Conservation (phyloP, 1,284 basidiomycete genomes). For the Pascua sp. region DNA sequence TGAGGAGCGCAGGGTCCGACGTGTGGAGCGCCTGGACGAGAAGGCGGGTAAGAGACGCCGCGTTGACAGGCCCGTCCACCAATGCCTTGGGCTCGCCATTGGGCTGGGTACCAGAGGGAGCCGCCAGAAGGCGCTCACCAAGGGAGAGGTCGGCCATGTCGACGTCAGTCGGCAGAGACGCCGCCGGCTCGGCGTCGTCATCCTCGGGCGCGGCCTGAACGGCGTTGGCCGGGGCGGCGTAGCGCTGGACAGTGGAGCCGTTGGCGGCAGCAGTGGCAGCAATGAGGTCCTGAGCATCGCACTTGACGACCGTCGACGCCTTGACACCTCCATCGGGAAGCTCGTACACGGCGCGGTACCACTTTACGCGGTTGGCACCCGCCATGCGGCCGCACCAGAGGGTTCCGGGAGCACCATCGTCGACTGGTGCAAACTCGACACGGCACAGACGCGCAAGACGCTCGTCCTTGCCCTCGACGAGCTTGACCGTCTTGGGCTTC, state of each 20-base stretch:
- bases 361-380: conserved; percentile 65
- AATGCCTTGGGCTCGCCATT: conserved; percentile 49
- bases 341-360: conserved; percentile 60
- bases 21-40: conserved; percentile 96
- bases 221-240: conserved; percentile 34
- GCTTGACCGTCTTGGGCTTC: conserved; percentile 34
- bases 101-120: conserved; percentile 46
- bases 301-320: conserved; percentile 50
- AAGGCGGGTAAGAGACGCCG: conserved; percentile 86
- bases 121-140: conserved; percentile 75
- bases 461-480: conserved; percentile 45
- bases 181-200: conserved; percentile 45
- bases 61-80: conserved; percentile 59
- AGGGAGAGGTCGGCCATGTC: conserved; percentile 84
- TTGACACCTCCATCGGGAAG: conserved; percentile 53
- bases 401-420: conserved; percentile 55
- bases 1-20: conserved; percentile 80
- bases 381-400: conserved; percentile 62
- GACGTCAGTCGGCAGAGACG: conserved; percentile 60
- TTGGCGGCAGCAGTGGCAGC: conserved; percentile 28
- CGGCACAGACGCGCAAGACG: conserved; percentile 28
- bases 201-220: conserved; percentile 33
- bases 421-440: conserved; percentile 39
- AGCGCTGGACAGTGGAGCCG: conserved; percentile 37
- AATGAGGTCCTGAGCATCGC: conserved; percentile 52